These are phyloP conservation scores for Caryopteris hybrid DNA, from an alignment of 305 asterid species.

Conservation along the genomic window DNA sequence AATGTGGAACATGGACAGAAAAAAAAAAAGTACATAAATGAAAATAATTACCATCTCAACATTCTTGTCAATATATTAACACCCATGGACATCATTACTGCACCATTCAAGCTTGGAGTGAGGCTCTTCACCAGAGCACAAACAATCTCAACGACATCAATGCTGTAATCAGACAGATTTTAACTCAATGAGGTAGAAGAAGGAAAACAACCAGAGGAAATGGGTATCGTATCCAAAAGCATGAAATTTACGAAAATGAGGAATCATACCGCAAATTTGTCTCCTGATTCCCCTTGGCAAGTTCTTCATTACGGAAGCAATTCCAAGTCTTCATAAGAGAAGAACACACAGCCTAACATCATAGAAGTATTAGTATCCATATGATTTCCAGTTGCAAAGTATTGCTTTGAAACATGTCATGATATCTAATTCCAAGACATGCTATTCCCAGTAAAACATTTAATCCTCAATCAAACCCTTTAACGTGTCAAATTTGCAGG, in stretches of 20 bases:
- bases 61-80: slow-evolving; percentile 73
- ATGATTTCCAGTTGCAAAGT: slow-evolving; percentile 3
- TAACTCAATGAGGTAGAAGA: slow-evolving; percentile 10
- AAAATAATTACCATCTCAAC: slow-evolving; percentile 69
- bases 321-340: slow-evolving; percentile 58
- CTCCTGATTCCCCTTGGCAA: slow-evolving; percentile 33
- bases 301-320: slow-evolving; percentile 33
- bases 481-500: neutral
- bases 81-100: slow-evolving; percentile 71
- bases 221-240: neutral
- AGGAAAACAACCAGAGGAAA: neutral
- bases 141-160: slow-evolving; percentile 72
- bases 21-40: neutral
- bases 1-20: slow-evolving; percentile 8
- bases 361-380: slow-evolving; percentile 12
- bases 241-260: slow-evolving; percentile 13
- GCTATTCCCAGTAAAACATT: neutral
- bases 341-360: slow-evolving; percentile 66
- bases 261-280: slow-evolving; percentile 44
- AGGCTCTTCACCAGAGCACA: slow-evolving; percentile 67
- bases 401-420: neutral
- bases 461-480: neutral
- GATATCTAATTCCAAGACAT: neutral
- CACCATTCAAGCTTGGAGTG: slow-evolving; percentile 58
- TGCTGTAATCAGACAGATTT: slow-evolving; percentile 46